Evolutionary conservation across 1,139 yeast species (phyloP), one percentile per base, ranked within the genome.

Genomic region (Saccharomyces hybrid): DNA sequence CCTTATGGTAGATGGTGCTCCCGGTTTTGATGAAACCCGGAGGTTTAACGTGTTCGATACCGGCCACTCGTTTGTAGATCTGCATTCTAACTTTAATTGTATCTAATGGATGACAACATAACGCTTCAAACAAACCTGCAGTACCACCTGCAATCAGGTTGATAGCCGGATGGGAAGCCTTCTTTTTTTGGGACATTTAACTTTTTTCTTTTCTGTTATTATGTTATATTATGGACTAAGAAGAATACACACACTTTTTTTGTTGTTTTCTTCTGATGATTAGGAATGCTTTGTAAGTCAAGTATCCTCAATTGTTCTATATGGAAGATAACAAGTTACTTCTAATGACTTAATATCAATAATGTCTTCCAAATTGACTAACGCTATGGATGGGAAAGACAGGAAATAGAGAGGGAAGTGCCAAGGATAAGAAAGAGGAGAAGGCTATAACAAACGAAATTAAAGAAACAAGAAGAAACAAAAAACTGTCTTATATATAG

Each of bases 71-170:
- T 63, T 78, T 80, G 69, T 86, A 84, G 65, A 91, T 80, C 73
- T 91, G 98, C 98, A 91, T 91, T 70, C 98, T 82, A 60, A 93
- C 99, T 74, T 93, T 93, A 71, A 93, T 88, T 51, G 99, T 93
- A 67, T 86, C 93, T 67, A 91, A 80, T 13, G 98, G 98, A 72
- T 93, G 99, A 73, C 99, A 93, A 71, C 95, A 84, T 62, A 93
- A 79, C 23, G 98, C 99, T 75, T 93, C 99, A 70, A 90, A 88
- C 59, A 91, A 78, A 58, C 99, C 99, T 19, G 99, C 99, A 13
- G 95, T 85, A 67, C 99, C 99, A 63, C 99, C 99, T 49, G 98
- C 95, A 54, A 90, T 78, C 66, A 91, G 80, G 71, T 90, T 96
- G 58, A 88, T 81, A 46, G 86, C 82, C 49, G 84, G 78, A 61